Percentiles rank a stretch among this genome's conserved stretches.
These are phyloP conservation scores for Chamaenerion angustifolium DNA, from an alignment of 345 rosid species.

Conservation along the genomic window DNA sequence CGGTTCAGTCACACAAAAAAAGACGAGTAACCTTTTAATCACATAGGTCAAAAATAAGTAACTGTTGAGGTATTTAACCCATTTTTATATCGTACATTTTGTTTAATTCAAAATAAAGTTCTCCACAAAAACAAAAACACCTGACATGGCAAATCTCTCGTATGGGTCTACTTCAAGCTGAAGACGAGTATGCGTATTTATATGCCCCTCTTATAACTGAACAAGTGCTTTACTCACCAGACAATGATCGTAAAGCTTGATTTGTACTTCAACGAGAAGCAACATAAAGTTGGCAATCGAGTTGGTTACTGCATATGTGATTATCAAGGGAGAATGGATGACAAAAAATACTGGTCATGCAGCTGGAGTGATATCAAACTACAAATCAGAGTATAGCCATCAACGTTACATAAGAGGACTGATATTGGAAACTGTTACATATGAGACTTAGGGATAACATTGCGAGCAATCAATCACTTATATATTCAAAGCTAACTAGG, in stretches of 20 bases:
- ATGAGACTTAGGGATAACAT: no score
- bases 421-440: not conserved
- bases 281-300: not conserved
- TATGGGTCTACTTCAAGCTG: slow-evolving; percentile 63
- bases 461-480: no score
- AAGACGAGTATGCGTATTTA: slow-evolving; percentile 60
- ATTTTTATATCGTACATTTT: no score
- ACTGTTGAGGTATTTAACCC: no score
- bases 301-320: no score
- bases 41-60: no score
- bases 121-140: no score
- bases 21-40: no score
- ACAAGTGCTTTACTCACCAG: slow-evolving; percentile 46
- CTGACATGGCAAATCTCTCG: slow-evolving; percentile 70
- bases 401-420: not conserved
- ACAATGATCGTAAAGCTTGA: slow-evolving; percentile 79
- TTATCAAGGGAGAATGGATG: not conserved
- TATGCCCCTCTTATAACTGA: slow-evolving; percentile 72
- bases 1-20: no score
- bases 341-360: slow-evolving; percentile 64
- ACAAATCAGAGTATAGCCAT: not conserved
- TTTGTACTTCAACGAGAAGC: slow-evolving; percentile 20
- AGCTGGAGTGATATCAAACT: slow-evolving; percentile 59
- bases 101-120: no score
- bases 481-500: no score